Evolutionary conservation across 805 yeast genomes (phyloP).

Genomic region (Ogataea paraovalis): DNA sequence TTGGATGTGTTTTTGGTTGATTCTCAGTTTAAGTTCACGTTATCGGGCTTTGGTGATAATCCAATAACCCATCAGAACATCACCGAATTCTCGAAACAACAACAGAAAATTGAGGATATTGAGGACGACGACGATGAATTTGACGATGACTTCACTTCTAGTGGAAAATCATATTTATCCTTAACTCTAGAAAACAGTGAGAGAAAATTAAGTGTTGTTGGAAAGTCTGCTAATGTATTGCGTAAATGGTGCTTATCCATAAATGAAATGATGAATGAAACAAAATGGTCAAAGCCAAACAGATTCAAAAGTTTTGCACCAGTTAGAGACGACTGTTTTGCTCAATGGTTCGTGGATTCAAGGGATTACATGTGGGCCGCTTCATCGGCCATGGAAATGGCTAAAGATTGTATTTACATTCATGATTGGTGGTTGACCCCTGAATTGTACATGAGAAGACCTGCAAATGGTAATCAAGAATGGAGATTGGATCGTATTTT

Average conservation of each 20-base stretch:
- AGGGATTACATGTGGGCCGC: constrained; percentile 97
- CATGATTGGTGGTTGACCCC: constrained; percentile 99
- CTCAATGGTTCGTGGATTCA: constrained; percentile 93
- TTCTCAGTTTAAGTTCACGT: constrained; percentile 54
- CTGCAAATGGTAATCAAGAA: constrained; percentile 91
- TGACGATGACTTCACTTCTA: constrained; percentile 27
- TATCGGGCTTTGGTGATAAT: constrained; percentile 37
- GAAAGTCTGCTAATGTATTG: constrained; percentile 61
- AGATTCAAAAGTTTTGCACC: constrained; percentile 94
- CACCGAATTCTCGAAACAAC: constrained; percentile 17
- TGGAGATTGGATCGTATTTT: constrained; percentile 88
- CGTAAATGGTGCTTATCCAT: constrained; percentile 75
- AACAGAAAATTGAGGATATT: constrained; percentile 14
- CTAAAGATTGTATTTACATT: constrained; percentile 86
- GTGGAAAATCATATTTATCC: constrained; percentile 47
- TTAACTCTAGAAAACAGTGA: constrained; percentile 69
- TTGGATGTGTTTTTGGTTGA: constrained; percentile 92
- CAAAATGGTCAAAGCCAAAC: constrained; percentile 69
- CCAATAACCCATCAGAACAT: constrained; percentile 19
- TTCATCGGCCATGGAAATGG: constrained; percentile 87
- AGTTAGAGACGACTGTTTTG: constrained; percentile 74
- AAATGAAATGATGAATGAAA: constrained; percentile 57
- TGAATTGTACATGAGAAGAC: constrained; percentile 86
- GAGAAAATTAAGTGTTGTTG: constrained; percentile 68
- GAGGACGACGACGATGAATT: constrained; percentile 45